Evolutionary conservation across 768 basidiomycete genomes (phyloP).

Genomic region (Xerocomellus intermedius): DNA sequence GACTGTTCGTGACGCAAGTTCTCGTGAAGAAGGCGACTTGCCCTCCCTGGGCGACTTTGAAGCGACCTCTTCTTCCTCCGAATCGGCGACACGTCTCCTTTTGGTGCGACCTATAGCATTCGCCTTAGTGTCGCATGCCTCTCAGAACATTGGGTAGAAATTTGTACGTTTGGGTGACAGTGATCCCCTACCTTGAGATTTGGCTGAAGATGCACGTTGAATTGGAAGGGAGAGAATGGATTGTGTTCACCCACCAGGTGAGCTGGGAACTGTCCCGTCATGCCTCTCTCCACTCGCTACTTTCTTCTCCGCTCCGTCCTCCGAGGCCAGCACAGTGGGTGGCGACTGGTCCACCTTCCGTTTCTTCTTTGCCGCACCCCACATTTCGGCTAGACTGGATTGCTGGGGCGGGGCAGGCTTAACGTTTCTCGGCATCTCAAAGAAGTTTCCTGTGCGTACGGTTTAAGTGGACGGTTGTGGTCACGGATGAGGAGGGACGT

Average conservation of each 20-base stretch:
- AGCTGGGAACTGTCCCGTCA: not conserved
- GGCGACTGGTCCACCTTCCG: constrained; percentile 22
- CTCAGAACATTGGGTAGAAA: not conserved
- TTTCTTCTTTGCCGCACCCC: constrained; percentile 53
- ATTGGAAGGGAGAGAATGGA: not conserved
- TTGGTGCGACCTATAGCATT: constrained; percentile 37
- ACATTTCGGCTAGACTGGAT: constrained; percentile 74
- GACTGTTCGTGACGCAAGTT: not conserved
- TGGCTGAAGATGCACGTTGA: constrained; percentile 22
- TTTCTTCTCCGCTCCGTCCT: constrained; percentile 27
- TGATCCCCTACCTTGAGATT: constrained; percentile 39
- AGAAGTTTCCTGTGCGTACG: constrained; percentile 58
- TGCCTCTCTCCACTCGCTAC: constrained; percentile 13
- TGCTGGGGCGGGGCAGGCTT: constrained; percentile 74
- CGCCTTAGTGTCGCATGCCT: not conserved
- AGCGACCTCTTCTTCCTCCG: constrained; percentile 46
- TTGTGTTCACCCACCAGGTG: constrained; percentile 12
- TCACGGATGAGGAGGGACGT: constrained; percentile 8
- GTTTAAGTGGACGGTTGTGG: not conserved
- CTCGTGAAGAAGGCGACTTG: not conserved
- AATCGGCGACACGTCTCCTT: constrained; percentile 51
- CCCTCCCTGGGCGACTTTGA: constrained; percentile 2
- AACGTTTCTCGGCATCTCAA: constrained; percentile 65
- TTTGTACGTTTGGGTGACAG: constrained; percentile 21
- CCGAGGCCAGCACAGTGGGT: constrained; percentile 20